A percentile compares a stretch with the other conserved stretches of the same genome.
phyloP scores from a whole-genome alignment of 2,329 filamentous ascomycete species.

The Fusarium sp. region DNA sequence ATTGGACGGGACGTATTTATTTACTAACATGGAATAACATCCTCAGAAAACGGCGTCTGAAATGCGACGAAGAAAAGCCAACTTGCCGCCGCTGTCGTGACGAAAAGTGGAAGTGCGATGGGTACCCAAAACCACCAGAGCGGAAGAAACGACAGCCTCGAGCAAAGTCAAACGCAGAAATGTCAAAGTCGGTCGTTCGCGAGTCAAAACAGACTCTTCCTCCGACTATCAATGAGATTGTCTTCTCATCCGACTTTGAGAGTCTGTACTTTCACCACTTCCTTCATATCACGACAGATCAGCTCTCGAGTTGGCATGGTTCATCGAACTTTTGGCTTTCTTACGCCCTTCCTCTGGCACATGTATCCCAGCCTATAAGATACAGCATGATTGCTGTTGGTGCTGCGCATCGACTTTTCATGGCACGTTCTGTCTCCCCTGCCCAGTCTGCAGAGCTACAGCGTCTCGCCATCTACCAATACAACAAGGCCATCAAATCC shows the following conservation, averaged over 20 bases:
- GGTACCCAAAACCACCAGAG: background rate
- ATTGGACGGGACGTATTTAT: background rate
- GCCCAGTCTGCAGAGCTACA: background rate
- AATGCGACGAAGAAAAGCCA: background rate
- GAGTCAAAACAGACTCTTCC: background rate
- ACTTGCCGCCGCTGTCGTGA: background rate
- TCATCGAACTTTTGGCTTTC: background rate
- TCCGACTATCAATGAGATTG: background rate
- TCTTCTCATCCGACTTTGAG: background rate
- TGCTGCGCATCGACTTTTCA: background rate
- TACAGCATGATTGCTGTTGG: background rate
- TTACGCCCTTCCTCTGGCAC: background rate
- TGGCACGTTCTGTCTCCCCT: background rate
- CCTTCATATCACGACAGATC: background rate
- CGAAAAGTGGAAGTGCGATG: background rate
- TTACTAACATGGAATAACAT: background rate
- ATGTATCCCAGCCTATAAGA: background rate
- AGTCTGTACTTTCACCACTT: background rate
- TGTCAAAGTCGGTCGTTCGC: background rate
- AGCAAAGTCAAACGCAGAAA: background rate
- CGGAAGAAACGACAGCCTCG: background rate
- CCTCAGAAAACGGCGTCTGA: background rate
- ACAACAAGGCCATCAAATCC: background rate
- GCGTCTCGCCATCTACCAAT: background rate
- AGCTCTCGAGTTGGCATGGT: background rate